These are phyloP conservation scores for Micractinium sp. DNA, from an alignment of 139 green algal species.

Conservation along the genomic window DNA sequence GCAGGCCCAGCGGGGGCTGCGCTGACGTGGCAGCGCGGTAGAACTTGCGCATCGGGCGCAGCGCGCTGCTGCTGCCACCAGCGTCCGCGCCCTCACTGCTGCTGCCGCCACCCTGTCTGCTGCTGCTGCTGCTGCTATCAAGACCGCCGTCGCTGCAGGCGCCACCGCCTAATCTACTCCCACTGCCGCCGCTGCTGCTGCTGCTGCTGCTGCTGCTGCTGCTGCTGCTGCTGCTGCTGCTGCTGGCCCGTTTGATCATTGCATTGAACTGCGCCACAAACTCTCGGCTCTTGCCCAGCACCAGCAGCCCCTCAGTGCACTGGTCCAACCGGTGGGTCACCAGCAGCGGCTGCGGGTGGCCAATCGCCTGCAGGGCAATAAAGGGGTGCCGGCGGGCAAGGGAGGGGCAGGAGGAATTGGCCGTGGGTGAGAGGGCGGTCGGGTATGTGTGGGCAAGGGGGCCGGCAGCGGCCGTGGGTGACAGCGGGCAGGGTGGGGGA, in stretches of 20 bases:
- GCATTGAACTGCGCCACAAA: constrained; percentile 70
- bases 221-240: neutral
- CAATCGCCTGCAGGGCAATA: constrained; percentile 46
- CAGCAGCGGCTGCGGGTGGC: constrained; percentile 43
- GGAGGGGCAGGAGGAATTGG: neutral
- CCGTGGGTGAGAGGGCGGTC: neutral
- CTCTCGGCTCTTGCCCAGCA: constrained; percentile 61
- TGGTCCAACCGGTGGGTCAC: constrained; percentile 76
- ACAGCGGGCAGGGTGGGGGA: neutral
- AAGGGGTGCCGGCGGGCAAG: neutral
- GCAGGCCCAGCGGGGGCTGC: constrained; percentile 23
- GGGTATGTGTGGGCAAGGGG: neutral
- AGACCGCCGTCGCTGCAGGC: neutral
- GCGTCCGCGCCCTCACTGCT: neutral
- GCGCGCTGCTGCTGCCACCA: neutral
- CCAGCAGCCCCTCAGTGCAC: constrained; percentile 79
- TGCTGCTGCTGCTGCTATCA: neutral
- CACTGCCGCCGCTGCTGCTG: neutral
- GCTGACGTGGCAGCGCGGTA: constrained; percentile 46
- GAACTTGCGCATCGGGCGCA: constrained; percentile 39
- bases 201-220: neutral
- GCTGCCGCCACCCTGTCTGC: neutral
- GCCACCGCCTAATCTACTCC: neutral
- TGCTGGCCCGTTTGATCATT: neutral
- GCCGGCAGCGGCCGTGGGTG: too few species aligned